Conservation (phyloP, 352 stramenopile species). For the Globisporangium splendens region DNA sequence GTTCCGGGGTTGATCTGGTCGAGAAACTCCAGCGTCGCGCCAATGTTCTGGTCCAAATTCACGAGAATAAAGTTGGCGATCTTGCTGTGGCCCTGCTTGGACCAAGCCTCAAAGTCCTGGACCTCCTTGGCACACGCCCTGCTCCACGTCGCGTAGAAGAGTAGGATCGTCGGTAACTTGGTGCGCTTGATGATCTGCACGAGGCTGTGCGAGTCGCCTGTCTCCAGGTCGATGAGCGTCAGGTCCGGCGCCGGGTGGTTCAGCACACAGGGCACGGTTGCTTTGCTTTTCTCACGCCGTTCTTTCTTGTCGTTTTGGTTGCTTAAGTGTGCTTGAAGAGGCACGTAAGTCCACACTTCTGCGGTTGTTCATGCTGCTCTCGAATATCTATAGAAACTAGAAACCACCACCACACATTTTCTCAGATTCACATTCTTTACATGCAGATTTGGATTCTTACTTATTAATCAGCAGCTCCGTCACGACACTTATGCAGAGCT, state of each 20-base stretch:
- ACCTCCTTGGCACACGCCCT: slow-evolving; percentile 46
- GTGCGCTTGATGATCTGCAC: slow-evolving; percentile 28
- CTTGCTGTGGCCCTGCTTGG: slow-evolving; percentile 41
- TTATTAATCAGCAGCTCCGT: not conserved
- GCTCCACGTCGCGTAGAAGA: slow-evolving; percentile 70
- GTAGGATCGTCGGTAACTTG: slow-evolving; percentile 38
- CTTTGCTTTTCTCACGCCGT: not conserved
- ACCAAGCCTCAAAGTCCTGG: slow-evolving; percentile 53
- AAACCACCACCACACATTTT: not conserved
- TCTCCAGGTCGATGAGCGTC: slow-evolving; percentile 48
- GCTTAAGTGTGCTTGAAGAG: not conserved
- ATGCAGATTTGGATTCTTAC: too few species aligned
- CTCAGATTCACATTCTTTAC: not conserved
- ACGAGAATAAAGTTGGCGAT: slow-evolving; percentile 61
- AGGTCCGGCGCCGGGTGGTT: slow-evolving; percentile 50
- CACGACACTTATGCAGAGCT: slow-evolving; percentile 10
- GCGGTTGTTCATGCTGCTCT: not conserved
- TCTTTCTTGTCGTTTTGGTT: too few species aligned
- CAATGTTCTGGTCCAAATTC: slow-evolving; percentile 59
- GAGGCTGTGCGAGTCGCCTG: slow-evolving; percentile 31
- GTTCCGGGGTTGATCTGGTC: slow-evolving; percentile 35
- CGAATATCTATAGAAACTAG: slow-evolving; percentile 1
- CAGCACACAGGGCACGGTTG: slow-evolving; percentile 42
- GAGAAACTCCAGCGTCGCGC: slow-evolving; percentile 43
- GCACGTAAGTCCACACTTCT: not conserved